Percentiles rank a stretch among this genome's conserved stretches.
Conservation (phyloP, 768 basidiomycete species). For the Auriculariales sp. region DNA sequence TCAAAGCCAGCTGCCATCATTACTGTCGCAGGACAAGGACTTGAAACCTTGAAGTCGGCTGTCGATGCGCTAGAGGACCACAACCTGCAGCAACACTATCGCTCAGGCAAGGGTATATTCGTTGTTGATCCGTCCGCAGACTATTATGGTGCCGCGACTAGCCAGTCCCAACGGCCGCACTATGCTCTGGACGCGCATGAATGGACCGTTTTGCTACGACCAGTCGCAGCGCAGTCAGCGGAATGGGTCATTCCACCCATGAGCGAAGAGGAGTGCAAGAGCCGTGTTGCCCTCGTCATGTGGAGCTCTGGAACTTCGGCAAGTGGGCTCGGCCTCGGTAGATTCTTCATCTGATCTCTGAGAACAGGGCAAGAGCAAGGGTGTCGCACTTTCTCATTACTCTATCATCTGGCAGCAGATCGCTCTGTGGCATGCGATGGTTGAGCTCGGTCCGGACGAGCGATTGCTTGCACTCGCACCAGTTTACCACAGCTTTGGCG, state of each 20-base stretch:
- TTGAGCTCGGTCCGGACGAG: not conserved
- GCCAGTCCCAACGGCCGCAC: not conserved
- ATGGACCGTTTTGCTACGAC: slow-evolving; percentile 5
- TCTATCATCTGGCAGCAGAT: slow-evolving; percentile 10
- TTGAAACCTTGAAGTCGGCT: not conserved
- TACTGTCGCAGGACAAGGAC: slow-evolving; percentile 6
- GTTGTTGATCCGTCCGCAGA: not conserved
- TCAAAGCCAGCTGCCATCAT: slow-evolving; percentile 11
- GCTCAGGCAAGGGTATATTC: not conserved
- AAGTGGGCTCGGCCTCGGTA: not conserved
- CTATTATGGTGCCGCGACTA: not conserved
- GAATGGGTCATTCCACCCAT: slow-evolving; percentile 5
- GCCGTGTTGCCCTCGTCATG: slow-evolving; percentile 14
- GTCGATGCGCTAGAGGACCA: not conserved
- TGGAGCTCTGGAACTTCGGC: slow-evolving; percentile 15
- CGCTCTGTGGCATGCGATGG: slow-evolving; percentile 9
- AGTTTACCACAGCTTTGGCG: slow-evolving; percentile 12
- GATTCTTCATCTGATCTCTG: not conserved
- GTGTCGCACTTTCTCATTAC: slow-evolving; percentile 13
- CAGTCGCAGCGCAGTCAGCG: no score
- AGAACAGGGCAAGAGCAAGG: slow-evolving; percentile 12
- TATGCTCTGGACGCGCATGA: slow-evolving; percentile 4
- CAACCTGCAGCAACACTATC: slow-evolving; percentile 2
- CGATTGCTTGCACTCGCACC: slow-evolving; percentile 12
- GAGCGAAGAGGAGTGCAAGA: slow-evolving; percentile 6